Conservation (phyloP, 2,329 filamentous ascomycete species). For the Cercospora sesami region DNA sequence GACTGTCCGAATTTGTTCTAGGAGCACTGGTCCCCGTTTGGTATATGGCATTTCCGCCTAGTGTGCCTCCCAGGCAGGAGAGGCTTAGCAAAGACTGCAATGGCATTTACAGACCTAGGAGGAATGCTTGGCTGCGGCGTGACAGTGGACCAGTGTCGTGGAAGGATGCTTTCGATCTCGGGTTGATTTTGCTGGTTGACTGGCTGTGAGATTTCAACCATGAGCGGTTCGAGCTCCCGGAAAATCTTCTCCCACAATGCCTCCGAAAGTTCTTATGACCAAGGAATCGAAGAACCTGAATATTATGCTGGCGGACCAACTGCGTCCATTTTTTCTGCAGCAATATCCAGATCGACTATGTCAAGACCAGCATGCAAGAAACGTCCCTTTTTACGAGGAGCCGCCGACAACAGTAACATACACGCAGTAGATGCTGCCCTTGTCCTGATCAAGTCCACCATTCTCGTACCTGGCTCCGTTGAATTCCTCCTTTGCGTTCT, state of each 20-base stretch:
- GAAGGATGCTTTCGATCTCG: slow-evolving; percentile 1
- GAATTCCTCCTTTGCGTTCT: slow-evolving; percentile 20
- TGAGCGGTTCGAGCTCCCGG: too few relatives aligned
- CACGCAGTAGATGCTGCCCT: slow-evolving; percentile 22
- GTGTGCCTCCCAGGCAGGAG: neutral
- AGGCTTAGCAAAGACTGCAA: neutral
- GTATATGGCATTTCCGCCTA: slow-evolving; percentile 15
- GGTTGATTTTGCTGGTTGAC: neutral
- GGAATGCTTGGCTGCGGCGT: neutral
- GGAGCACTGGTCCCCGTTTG: slow-evolving; percentile 5
- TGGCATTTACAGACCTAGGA: neutral
- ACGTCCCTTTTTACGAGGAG: neutral
- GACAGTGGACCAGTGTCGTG: neutral
- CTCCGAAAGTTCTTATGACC: too few relatives aligned
- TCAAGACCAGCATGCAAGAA: neutral
- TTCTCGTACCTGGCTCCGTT: slow-evolving; percentile 18
- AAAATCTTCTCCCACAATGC: too few relatives aligned
- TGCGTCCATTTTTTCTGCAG: neutral
- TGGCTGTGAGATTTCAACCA: too few relatives aligned
- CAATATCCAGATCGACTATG: too few relatives aligned
- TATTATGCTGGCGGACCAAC: neutral
- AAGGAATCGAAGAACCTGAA: too few relatives aligned
- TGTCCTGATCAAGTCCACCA: slow-evolving; percentile 23
- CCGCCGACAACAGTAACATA: neutral
- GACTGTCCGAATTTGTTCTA: slow-evolving; percentile 5